These are phyloP conservation scores for Megacollybia marginata DNA, from an alignment of 768 basidiomycete species.

Conservation along the genomic window DNA sequence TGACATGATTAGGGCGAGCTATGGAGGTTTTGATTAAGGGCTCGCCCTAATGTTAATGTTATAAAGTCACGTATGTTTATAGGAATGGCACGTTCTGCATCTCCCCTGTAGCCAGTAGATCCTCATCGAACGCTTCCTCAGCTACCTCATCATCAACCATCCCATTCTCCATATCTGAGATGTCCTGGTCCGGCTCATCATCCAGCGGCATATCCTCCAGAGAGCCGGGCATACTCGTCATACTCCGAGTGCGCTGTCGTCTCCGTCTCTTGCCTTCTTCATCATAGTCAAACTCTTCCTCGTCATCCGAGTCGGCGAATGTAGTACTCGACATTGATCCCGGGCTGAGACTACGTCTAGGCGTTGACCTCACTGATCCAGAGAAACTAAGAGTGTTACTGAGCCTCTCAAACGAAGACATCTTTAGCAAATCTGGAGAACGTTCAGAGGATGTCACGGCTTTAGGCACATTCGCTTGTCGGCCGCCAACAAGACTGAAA, in stretches of 20 bases:
- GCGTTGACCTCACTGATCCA: constrained; percentile 16
- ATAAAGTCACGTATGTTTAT: constrained; percentile 16
- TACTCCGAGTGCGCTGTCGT: constrained; percentile 49
- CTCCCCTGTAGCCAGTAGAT: constrained; percentile 72
- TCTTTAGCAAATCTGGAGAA: constrained; percentile 41
- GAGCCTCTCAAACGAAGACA: constrained; percentile 71
- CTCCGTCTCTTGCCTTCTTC: constrained; percentile 31
- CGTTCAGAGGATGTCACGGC: constrained; percentile 22
- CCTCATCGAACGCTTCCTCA: constrained; percentile 74
- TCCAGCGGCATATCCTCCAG: constrained; percentile 58
- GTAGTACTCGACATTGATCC: constrained; percentile 49
- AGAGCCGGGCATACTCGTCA: constrained; percentile 84
- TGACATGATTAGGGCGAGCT: too few relatives aligned
- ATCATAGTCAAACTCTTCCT: constrained; percentile 39
- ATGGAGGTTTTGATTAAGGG: too few relatives aligned
- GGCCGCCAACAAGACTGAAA: constrained; percentile 62
- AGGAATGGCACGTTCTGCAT: constrained; percentile 74
- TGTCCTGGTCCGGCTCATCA: constrained; percentile 23
- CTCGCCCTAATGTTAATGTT: too few relatives aligned
- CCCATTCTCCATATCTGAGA: constrained; percentile 25
- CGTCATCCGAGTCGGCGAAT: constrained; percentile 46
- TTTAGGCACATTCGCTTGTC: constrained; percentile 23
- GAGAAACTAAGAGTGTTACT: constrained; percentile 50
- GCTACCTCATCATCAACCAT: constrained; percentile 48
- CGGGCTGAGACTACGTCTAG: constrained; percentile 42